Conservation (phyloP, 1,139 yeast species). For the Zygoascus meyerae region DNA sequence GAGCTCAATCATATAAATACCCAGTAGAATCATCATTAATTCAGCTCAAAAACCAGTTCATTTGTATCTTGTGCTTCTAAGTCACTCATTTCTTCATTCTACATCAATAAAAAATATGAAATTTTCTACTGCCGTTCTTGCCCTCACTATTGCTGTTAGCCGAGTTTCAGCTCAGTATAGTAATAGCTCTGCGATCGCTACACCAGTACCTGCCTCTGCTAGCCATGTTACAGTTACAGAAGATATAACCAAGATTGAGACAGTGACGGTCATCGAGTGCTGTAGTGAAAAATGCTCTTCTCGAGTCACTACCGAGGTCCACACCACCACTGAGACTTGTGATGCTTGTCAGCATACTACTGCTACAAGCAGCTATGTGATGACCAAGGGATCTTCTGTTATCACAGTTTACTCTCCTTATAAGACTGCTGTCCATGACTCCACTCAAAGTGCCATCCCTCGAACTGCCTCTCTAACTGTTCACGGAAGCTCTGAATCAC, state of each 20-base stretch:
- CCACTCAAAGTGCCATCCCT: conserved; percentile 9
- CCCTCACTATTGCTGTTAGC: conserved; percentile 5
- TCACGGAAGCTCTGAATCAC: conserved; percentile 10
- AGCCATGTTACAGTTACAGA: conserved; percentile 12
- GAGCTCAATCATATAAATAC: no score
- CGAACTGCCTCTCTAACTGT: conserved; percentile 11
- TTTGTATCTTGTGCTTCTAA: no score
- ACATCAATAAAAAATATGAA: not conserved
- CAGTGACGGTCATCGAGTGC: conserved; percentile 27
- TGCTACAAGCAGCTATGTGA: conserved; percentile 18
- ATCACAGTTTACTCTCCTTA: conserved; percentile 21
- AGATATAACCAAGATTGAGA: conserved; percentile 17
- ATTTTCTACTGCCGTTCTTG: conserved; percentile 2
- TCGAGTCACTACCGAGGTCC: conserved; percentile 21
- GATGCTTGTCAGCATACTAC: conserved; percentile 16
- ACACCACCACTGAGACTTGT: conserved; percentile 19
- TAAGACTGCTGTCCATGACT: conserved; percentile 13
- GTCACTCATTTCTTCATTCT: not conserved
- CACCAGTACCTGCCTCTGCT: conserved; percentile 18
- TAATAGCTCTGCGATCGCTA: conserved; percentile 4
- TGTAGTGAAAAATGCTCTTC: conserved; percentile 24
- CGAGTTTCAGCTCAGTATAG: not conserved
- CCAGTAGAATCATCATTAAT: no score
- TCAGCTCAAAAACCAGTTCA: no score
- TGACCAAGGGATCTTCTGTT: conserved; percentile 14